These are phyloP conservation scores for Fermentozyma sake DNA, from an alignment of 1,139 yeast genomes.

Conservation along the genomic window DNA sequence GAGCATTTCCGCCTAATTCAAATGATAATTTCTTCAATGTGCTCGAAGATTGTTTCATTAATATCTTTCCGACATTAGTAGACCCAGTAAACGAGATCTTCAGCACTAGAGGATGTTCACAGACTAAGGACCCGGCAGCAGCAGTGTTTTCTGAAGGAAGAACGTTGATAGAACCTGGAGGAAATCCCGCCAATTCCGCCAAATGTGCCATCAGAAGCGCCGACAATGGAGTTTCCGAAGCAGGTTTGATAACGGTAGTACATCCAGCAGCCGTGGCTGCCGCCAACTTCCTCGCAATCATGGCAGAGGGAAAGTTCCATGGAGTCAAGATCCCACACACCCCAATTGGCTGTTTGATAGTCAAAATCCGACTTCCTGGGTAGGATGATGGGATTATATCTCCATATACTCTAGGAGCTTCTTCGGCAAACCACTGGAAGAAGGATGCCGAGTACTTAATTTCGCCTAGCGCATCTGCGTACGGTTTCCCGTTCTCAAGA, in stretches of 20 bases:
- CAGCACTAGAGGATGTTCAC: slow-evolving; percentile 35
- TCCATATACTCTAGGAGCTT: slow-evolving; percentile 30
- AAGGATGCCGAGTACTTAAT: slow-evolving; percentile 29
- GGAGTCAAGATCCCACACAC: slow-evolving; percentile 91
- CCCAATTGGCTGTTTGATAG: slow-evolving; percentile 48
- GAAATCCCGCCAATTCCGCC: slow-evolving; percentile 77
- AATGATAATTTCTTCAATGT: slow-evolving; percentile 47
- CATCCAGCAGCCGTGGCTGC: slow-evolving; percentile 95
- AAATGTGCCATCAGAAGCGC: slow-evolving; percentile 78
- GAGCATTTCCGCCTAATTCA: slow-evolving; percentile 54
- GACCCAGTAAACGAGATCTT: slow-evolving; percentile 59
- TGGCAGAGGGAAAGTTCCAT: slow-evolving; percentile 94
- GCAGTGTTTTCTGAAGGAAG: slow-evolving; percentile 53
- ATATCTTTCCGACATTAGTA: slow-evolving; percentile 50
- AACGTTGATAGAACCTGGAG: slow-evolving; percentile 78
- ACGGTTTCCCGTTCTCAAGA: slow-evolving; percentile 31
- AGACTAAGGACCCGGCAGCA: slow-evolving; percentile 55
- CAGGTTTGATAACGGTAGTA: slow-evolving; percentile 86
- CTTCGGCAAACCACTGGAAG: slow-evolving; percentile 38
- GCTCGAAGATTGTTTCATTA: slow-evolving; percentile 44
- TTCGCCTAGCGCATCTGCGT: slow-evolving; percentile 30
- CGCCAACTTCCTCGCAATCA: slow-evolving; percentile 88
- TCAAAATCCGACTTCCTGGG: slow-evolving; percentile 14
- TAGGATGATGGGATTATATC: slow-evolving; percentile 20
- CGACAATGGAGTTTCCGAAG: slow-evolving; percentile 80